phyloP scores from a whole-genome alignment of 345 rosid species.

The Salix arbutifolia region DNA sequence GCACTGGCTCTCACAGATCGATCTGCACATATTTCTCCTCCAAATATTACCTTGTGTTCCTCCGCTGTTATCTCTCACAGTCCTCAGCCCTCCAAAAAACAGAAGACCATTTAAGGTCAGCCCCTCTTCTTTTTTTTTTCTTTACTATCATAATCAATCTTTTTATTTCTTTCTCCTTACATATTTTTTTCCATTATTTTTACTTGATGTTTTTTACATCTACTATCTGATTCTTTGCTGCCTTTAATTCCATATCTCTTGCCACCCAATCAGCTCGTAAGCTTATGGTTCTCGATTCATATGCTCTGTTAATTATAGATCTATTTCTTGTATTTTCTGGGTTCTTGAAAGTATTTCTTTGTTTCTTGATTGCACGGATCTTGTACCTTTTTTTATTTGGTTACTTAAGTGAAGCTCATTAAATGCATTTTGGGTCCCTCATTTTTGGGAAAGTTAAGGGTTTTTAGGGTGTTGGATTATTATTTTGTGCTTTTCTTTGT shows the following conservation, averaged over 20 bases:
- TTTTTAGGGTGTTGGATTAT: not conserved
- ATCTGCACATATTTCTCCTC: not conserved
- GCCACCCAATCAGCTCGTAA: slow-evolving; percentile 12
- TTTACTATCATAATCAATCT: not conserved
- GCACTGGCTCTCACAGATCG: not conserved
- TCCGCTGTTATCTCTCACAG: not conserved
- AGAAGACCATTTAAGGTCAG: slow-evolving; percentile 16
- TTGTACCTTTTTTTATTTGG: not conserved
- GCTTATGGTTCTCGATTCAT: not conserved
- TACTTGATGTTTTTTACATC: not conserved
- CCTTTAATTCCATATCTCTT: not conserved
- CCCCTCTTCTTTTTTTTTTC: not conserved
- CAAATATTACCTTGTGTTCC: not conserved
- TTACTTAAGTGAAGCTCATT: not conserved
- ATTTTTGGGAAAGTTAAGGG: not conserved
- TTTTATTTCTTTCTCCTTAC: not conserved
- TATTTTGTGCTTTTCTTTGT: not conserved
- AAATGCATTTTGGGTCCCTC: not conserved
- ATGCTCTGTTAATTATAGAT: slow-evolving; percentile 3
- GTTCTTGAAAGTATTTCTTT: not conserved
- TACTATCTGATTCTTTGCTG: slow-evolving; percentile 9
- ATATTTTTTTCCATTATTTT: not conserved
- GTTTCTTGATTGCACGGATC: not conserved
- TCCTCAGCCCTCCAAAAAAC: not conserved
- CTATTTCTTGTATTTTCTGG: slow-evolving; percentile 5